A percentile compares a stretch with the other conserved stretches of the same genome.
Evolutionary conservation across 1,139 yeast species (phyloP).

Genomic region (Geotrichum histeridarum): DNA sequence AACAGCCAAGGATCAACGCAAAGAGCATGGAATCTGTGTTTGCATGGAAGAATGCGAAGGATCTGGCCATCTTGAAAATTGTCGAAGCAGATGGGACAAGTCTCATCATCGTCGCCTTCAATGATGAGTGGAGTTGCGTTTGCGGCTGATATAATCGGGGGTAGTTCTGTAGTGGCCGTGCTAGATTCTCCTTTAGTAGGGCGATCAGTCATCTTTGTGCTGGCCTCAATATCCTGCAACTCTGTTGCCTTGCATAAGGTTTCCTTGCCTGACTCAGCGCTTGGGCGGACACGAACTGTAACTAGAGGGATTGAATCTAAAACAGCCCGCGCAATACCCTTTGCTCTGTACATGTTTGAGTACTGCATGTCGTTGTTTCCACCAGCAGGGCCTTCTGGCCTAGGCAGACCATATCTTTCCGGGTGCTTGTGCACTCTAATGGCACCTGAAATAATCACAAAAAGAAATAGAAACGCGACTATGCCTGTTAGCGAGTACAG

Average conservation of each 20-base stretch:
- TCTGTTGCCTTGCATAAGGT: not conserved
- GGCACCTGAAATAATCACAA: constrained; percentile 36
- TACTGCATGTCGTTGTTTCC: constrained; percentile 22
- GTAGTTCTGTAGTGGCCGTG: not conserved
- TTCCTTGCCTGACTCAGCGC: not conserved
- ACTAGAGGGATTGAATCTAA: constrained; percentile 39
- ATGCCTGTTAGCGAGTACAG: constrained; percentile 34
- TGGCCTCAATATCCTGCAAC: not conserved
- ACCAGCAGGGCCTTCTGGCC: constrained; percentile 19
- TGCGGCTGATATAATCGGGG: not conserved
- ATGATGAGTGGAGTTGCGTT: constrained; percentile 12
- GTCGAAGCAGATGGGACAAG: constrained; percentile 78
- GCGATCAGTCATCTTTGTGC: too few species aligned
- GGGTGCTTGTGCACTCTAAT: constrained; percentile 37
- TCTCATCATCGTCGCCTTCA: constrained; percentile 54
- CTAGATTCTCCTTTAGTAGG: too few species aligned
- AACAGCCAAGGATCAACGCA: constrained; percentile 83
- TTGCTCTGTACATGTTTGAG: constrained; percentile 28
- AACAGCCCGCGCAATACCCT: constrained; percentile 38
- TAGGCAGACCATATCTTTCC: constrained; percentile 34
- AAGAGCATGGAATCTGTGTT: constrained; percentile 73
- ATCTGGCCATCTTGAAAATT: constrained; percentile 51
- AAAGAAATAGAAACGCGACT: constrained; percentile 32
- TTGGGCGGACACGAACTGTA: constrained; percentile 25
- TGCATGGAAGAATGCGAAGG: constrained; percentile 65